Conservation (phyloP, 768 basidiomycete species). For the Xanthoconium stramineum region DNA sequence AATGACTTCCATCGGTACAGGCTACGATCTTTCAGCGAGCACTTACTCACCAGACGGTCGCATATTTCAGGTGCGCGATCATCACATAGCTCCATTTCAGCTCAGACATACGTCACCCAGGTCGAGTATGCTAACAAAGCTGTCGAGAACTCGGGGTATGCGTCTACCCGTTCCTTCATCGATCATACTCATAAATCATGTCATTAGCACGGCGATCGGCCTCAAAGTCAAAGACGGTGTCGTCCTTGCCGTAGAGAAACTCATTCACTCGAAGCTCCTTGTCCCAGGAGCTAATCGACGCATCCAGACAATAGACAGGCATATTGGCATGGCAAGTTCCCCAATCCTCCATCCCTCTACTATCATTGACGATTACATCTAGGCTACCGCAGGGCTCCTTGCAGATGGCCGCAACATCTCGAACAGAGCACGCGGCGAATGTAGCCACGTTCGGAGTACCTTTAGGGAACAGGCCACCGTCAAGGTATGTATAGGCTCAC, state of each 20-base stretch:
- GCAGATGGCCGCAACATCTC: conserved; percentile 91
- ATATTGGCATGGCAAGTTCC: conserved; percentile 81
- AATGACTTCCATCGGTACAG: conserved; percentile 99
- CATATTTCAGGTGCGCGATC: conserved; percentile 85
- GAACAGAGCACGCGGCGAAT: conserved; percentile 83
- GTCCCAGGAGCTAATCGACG: conserved; percentile 91
- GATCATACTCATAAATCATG: not conserved
- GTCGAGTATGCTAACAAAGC: conserved; percentile 99
- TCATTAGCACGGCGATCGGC: conserved; percentile 86
- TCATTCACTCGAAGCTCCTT: conserved; percentile 92
- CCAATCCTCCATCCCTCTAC: not conserved
- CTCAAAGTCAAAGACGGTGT: conserved; percentile 92
- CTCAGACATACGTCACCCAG: conserved; percentile 37
- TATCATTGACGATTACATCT: not conserved
- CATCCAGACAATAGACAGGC: conserved; percentile 90
- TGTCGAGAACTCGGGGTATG: conserved; percentile 96
- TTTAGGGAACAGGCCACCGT: conserved; percentile 75
- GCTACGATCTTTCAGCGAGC: conserved; percentile 93
- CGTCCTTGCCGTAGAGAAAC: conserved; percentile 96
- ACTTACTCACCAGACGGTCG: conserved; percentile 97
- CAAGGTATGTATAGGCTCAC: conserved; percentile 51
- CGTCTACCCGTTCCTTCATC: not conserved
- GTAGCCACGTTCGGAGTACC: conserved; percentile 62
- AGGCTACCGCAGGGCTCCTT: conserved; percentile 92
- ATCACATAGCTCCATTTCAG: not conserved